These are phyloP conservation scores for Acer negundo DNA, from an alignment of 345 rosid species.

Conservation along the genomic window DNA sequence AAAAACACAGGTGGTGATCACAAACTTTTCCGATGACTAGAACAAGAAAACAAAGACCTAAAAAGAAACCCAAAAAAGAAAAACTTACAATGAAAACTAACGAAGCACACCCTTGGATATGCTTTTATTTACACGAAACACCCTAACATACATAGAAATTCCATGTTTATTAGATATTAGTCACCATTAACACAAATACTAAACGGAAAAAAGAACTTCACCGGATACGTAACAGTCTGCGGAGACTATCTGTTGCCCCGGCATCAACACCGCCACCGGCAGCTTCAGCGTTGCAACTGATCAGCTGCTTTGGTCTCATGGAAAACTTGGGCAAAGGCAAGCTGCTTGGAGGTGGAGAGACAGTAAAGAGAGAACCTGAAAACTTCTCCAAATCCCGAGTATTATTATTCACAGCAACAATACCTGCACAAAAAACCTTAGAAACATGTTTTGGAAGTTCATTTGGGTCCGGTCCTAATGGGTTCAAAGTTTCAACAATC, in stretches of 20 bases:
- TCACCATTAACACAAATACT: background rate
- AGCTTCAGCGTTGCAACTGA: constrained; percentile 56
- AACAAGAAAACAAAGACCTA: background rate
- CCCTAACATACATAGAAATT: background rate
- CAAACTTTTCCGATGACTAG: background rate
- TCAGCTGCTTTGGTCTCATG: constrained; percentile 54
- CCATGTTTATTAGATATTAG: background rate
- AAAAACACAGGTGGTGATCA: constrained; percentile 39
- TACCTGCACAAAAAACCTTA: constrained; percentile 22
- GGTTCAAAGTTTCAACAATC: constrained; percentile 16
- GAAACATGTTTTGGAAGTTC: constrained; percentile 48
- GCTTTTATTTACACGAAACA: constrained; percentile 27
- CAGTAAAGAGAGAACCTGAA: constrained; percentile 38
- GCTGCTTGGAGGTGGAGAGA: constrained; percentile 76
- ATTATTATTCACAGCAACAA: background rate
- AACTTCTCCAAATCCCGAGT: constrained; percentile 27
- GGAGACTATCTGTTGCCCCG: constrained; percentile 65
- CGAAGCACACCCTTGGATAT: constrained; percentile 17
- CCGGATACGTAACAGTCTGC: constrained; percentile 65
- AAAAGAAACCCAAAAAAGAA: background rate
- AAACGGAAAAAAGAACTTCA: constrained; percentile 30
- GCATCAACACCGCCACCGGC: constrained; percentile 46
- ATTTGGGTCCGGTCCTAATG: constrained; percentile 46
- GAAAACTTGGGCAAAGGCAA: constrained; percentile 74
- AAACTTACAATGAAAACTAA: constrained; percentile 16